Conservation (phyloP, 805 yeast species). For the Saccharomycopsis synnaedendra region DNA sequence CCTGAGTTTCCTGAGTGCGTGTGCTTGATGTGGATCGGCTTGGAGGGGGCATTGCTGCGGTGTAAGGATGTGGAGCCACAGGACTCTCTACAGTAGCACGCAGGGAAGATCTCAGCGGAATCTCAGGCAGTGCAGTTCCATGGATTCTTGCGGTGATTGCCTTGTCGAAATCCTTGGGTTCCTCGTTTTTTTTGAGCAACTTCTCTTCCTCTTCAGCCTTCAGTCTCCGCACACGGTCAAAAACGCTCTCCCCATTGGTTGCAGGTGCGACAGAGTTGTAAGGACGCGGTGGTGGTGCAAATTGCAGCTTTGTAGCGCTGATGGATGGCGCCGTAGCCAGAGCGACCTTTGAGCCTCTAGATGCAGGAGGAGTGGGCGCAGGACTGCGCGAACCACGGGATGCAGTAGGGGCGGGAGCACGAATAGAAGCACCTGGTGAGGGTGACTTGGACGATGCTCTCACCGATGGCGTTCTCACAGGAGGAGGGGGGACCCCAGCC, state of each 20-base stretch:
- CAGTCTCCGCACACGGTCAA: neutral
- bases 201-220: constrained; percentile 1
- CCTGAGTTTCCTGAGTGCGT: too few species aligned
- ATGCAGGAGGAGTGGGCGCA: neutral
- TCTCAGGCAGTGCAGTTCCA: too few species aligned
- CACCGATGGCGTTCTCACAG: neutral
- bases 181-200: neutral
- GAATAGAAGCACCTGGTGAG: neutral
- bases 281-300: constrained; percentile 11
- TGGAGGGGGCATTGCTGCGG: too few species aligned
- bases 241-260: neutral
- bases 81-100: neutral
- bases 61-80: too few species aligned
- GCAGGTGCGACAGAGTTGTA: constrained; percentile 1
- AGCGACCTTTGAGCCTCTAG: neutral
- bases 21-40: too few species aligned
- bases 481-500: neutral
- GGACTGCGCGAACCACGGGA: too few species aligned
- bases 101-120: neutral
- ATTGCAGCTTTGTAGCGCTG: neutral
- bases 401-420: too few species aligned
- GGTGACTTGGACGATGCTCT: neutral
- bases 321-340: neutral
- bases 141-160: constrained; percentile 20
- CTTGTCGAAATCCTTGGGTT: neutral